Percentiles rank a stretch among this genome's conserved stretches.
These are phyloP conservation scores for Nicotiana obtusifolia DNA, from an alignment of 257 asterid genomes.

Conservation along the genomic window DNA sequence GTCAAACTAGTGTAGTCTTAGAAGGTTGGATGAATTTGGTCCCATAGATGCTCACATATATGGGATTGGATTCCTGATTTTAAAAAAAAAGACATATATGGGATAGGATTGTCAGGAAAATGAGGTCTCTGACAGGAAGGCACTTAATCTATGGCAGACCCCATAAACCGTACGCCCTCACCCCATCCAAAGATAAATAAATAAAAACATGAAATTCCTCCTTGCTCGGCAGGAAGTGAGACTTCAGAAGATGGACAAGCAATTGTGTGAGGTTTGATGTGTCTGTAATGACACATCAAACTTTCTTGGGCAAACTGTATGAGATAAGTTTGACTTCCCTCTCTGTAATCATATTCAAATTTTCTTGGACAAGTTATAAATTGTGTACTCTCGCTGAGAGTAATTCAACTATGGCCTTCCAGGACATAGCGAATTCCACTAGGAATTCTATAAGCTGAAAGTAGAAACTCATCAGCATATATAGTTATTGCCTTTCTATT, in stretches of 20 bases:
- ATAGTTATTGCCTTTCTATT: not conserved
- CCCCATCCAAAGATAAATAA: too few relatives aligned
- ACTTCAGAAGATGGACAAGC: not conserved
- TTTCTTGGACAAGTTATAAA: not conserved
- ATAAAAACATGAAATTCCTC: not conserved
- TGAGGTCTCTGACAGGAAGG: not conserved
- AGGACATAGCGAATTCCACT: not conserved
- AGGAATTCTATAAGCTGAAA: not conserved
- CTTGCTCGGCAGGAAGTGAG: not conserved
- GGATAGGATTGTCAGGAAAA: not conserved
- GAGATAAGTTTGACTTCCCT: not conserved
- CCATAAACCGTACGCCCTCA: not conserved
- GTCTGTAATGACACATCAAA: not conserved
- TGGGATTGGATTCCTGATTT: not conserved
- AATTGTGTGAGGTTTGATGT: not conserved
- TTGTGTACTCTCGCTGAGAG: not conserved
- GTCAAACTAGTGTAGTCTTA: not conserved
- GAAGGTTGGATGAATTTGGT: not conserved
- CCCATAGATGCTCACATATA: not conserved
- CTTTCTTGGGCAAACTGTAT: not conserved
- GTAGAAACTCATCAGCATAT: not conserved
- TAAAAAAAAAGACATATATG: not conserved
- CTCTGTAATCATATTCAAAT: not conserved
- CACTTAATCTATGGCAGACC: not conserved
- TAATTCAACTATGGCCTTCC: not conserved